Evolutionary conservation across 306 rosid species (phyloP), one percentile per base, ranked within the genome.

Genomic region (Acacia confusa): DNA sequence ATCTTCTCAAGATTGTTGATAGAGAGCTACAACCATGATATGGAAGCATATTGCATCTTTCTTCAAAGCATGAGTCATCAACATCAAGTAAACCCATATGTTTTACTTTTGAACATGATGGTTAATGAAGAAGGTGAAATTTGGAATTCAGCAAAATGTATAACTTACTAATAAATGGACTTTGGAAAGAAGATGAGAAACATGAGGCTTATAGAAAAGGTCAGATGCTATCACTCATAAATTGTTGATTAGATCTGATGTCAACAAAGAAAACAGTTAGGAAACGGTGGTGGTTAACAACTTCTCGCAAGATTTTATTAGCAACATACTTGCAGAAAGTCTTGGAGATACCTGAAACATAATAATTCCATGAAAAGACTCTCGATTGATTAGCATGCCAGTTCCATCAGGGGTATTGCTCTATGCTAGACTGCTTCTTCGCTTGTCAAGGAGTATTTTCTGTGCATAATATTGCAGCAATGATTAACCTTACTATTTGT

Each of bases 121-220:
- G 71, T 93, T 43, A 68, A 82, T 25, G 87, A 83, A 9, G 38
- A 75, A 65, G 19, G 79, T 78, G 85, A 83, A 80, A 81, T 72
- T 71, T 82, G 87, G 74, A 82, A 84, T 82, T 73, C 99, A 17
- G 79, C 82, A n/a, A n/a, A 20, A 67, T 81, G 34, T 92, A 79
- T 86, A 88, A 85, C 80, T 61, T 95, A 65, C 86, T 90, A 79
- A 87, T 93, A 74, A 78, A 86, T 74, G 96, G 97, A 68, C 84
- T 93, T 52, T 89, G 91, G 97, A 93, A 87, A 87, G 99, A 95
- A 87, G 95, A 92, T 76, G 79, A 82, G 74, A 87, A 81, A 82
- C 43, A 8, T 0, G 89, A 89, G 79, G 97, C 99, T 0, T 41
- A 43, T 95, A 88, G 97, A 95, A 80, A 87, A 85, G 80, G 95